These are phyloP conservation scores for Paecilomyces sp. DNA, from an alignment of 2,329 filamentous ascomycete genomes.

Conservation along the genomic window DNA sequence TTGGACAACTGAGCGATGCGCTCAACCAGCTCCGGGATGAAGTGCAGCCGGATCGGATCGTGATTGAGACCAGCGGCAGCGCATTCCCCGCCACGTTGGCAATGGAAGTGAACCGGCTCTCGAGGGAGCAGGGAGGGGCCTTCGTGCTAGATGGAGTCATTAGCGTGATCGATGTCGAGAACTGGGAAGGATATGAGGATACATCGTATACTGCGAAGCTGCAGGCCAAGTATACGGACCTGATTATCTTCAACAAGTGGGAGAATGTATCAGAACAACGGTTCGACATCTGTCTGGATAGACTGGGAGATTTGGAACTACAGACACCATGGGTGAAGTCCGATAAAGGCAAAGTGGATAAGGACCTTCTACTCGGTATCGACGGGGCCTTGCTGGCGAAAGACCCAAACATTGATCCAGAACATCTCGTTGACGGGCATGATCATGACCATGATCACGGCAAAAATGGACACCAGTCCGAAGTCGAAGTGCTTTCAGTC, in stretches of 20 bases:
- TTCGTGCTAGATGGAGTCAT: conserved; percentile 83
- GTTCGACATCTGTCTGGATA: conserved; percentile 71
- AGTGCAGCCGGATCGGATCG: conserved; percentile 68
- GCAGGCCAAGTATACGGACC: conserved; percentile 82
- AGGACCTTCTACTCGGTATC: conserved; percentile 76
- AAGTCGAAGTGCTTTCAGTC: conserved; percentile 89
- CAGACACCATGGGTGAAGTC: conserved; percentile 81
- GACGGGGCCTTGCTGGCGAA: conserved; percentile 63
- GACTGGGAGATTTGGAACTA: conserved; percentile 72
- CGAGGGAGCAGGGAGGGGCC: conserved; percentile 49
- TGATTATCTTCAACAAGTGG: conserved; percentile 93
- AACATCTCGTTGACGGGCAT: conserved; percentile 24
- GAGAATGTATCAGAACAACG: conserved; percentile 65
- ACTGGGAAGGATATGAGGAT: conserved; percentile 89
- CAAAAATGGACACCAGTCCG: conserved; percentile 60
- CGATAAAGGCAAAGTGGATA: conserved; percentile 68
- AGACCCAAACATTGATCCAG: conserved; percentile 14
- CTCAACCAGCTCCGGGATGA: conserved; percentile 63
- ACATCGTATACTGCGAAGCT: conserved; percentile 82
- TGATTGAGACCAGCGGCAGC: conserved; percentile 86
- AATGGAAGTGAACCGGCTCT: conserved; percentile 78
- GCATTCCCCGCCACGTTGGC: conserved; percentile 85
- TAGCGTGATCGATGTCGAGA: conserved; percentile 87
- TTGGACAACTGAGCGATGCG: conserved; percentile 79
- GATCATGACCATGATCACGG: conserved; percentile 32